These are phyloP conservation scores for Blastomyces percursus DNA, from an alignment of 2,329 filamentous ascomycete species.

Conservation along the genomic window DNA sequence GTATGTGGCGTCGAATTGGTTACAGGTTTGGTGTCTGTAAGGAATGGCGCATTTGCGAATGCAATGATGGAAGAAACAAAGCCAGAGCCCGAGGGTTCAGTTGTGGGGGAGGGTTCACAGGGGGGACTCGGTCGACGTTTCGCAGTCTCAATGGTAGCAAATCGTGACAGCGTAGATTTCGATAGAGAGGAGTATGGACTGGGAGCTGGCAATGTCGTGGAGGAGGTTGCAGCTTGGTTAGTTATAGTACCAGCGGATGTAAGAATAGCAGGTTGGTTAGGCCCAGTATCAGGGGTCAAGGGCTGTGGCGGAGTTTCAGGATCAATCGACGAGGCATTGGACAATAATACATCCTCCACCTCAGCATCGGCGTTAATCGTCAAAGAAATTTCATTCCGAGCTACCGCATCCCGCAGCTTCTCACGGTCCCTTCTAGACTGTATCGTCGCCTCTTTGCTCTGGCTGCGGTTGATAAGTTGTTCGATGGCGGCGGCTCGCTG, in stretches of 20 bases:
- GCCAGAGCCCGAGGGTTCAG: not conserved
- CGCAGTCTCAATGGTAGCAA: not conserved
- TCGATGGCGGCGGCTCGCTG: conserved; percentile 17
- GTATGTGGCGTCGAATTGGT: not conserved
- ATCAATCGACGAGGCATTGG: not conserved
- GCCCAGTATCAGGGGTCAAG: not conserved
- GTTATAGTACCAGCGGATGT: not conserved
- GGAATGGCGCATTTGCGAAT: conserved; percentile 1
- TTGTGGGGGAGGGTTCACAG: not conserved
- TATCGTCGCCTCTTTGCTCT: not conserved
- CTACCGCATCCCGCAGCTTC: conserved; percentile 1
- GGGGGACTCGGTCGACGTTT: not conserved
- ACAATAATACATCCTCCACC: not conserved
- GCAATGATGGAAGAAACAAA: conserved; percentile 5
- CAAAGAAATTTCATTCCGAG: not conserved
- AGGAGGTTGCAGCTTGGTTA: not conserved
- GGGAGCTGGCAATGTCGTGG: not conserved
- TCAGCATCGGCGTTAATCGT: not conserved
- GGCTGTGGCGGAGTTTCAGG: not conserved
- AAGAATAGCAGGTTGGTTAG: not conserved
- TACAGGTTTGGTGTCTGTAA: not conserved
- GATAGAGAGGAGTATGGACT: not conserved
- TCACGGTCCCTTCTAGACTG: conserved; percentile 1
- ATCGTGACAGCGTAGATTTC: not conserved
- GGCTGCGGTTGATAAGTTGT: conserved; percentile 14